A percentile compares a stretch with the other conserved stretches of the same genome.
phyloP scores from a whole-genome alignment of 352 stramenopile genomes.

The Phytophthora sojae region DNA sequence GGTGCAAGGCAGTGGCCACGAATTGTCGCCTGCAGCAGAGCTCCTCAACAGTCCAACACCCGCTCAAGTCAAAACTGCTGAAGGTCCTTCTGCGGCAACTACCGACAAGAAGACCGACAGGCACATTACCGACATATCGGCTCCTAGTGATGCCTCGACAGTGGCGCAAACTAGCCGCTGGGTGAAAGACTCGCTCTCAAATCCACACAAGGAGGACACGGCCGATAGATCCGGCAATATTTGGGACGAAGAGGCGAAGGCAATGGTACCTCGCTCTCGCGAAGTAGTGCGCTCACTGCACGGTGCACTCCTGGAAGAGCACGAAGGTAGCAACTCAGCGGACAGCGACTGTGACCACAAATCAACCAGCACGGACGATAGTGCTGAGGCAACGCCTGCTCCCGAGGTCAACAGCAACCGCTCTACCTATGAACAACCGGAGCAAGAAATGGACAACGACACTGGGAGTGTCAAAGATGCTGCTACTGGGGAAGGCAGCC shows the following conservation, averaged over 20 bases:
- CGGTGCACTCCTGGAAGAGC: slow-evolving; percentile 10
- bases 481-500: slow-evolving; percentile 11
- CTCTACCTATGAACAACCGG: slow-evolving; percentile 41
- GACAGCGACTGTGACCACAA: slow-evolving; percentile 11
- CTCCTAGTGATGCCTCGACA: slow-evolving; percentile 34
- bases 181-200: slow-evolving; percentile 29
- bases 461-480: slow-evolving; percentile 13
- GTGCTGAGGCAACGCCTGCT: slow-evolving; percentile 7
- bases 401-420: slow-evolving; percentile 33
- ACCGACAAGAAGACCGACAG: slow-evolving; percentile 13
- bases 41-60: not conserved
- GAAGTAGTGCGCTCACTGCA: slow-evolving; percentile 37
- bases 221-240: slow-evolving; percentile 20
- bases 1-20: not conserved
- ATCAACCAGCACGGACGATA: slow-evolving; percentile 28
- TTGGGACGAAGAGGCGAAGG: slow-evolving; percentile 21
- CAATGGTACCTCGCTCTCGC: slow-evolving; percentile 17
- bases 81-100: slow-evolving; percentile 1
- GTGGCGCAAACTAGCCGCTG: slow-evolving; percentile 27
- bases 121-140: slow-evolving; percentile 17
- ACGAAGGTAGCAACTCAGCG: slow-evolving; percentile 4
- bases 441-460: slow-evolving; percentile 53
- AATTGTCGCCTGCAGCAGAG: not conserved
- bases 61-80: slow-evolving; percentile 1
- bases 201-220: not conserved